Percentiles rank a stretch among this genome's conserved stretches.
Evolutionary conservation across 768 basidiomycete species (phyloP).

Genomic region (Russula sp.): DNA sequence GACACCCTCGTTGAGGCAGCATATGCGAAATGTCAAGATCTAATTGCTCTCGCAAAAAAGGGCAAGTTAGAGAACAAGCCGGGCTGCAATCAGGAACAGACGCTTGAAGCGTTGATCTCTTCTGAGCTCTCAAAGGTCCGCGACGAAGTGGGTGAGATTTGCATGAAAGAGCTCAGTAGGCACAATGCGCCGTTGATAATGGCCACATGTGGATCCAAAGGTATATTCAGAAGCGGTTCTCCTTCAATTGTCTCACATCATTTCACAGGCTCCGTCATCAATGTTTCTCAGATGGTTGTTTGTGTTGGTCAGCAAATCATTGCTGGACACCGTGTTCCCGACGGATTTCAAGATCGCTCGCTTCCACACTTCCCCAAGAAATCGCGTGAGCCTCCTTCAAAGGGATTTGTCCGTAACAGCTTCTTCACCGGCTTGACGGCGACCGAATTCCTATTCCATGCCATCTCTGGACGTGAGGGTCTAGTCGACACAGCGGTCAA

Average conservation of each 20-base stretch:
- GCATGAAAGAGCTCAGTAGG: conserved; percentile 95
- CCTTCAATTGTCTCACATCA: conserved; percentile 4
- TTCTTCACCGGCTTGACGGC: conserved; percentile 90
- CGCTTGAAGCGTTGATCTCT: conserved; percentile 94
- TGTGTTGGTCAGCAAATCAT: conserved; percentile 99
- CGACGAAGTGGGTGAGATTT: conserved; percentile 93
- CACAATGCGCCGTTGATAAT: conserved; percentile 97
- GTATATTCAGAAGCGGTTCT: conserved; percentile 33
- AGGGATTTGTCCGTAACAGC: conserved; percentile 96
- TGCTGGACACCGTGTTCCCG: conserved; percentile 93
- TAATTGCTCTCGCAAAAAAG: conserved; percentile 85
- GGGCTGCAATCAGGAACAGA: conserved; percentile 96
- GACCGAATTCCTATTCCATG: conserved; percentile 98
- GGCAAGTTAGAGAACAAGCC: conserved; percentile 94
- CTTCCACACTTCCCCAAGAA: conserved; percentile 99
- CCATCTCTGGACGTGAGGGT: conserved; percentile 97
- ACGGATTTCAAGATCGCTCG: conserved; percentile 98
- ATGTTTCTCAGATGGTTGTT: conserved; percentile 99
- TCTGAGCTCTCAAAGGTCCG: conserved; percentile 91
- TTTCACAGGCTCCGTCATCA: conserved; percentile 91
- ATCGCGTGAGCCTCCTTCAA: conserved; percentile 91
- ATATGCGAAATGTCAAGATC: conserved; percentile 78
- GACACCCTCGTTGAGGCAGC: conserved; percentile 82
- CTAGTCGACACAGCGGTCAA: conserved; percentile 99
- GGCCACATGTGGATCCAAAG: conserved; percentile 99